Evolutionary conservation across 257 asterid genomes (phyloP).

Genomic region (Parsonsia alboflavescens): DNA sequence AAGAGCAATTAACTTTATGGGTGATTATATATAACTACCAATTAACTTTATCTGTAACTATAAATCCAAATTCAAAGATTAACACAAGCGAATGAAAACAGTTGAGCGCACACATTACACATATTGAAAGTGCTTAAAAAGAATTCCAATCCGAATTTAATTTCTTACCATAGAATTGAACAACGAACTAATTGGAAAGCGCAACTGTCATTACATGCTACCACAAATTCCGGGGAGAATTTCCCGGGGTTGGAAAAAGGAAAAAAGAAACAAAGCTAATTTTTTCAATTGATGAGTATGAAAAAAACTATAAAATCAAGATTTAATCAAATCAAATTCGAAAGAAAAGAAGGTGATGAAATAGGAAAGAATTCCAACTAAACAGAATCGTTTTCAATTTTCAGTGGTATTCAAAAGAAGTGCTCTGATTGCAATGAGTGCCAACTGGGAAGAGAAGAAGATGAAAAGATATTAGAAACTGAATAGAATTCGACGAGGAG

Average conservation of each 20-base stretch:
- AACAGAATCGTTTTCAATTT: neutral
- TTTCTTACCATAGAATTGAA: slow-evolving; percentile 20
- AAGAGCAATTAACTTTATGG: neutral
- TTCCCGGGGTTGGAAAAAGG: neutral
- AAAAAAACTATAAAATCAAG: neutral
- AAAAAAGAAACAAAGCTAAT: neutral
- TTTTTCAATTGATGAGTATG: slow-evolving; percentile 1
- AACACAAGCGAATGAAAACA: neutral
- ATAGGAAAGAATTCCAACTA: neutral
- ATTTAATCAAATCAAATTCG: neutral
- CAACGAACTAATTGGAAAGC: neutral
- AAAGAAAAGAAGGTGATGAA: neutral
- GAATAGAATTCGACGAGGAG: neutral
- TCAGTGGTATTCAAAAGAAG: neutral
- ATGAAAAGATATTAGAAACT: neutral
- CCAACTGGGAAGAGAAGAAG: neutral
- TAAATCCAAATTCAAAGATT: neutral
- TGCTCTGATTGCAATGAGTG: neutral
- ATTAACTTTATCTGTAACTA: neutral
- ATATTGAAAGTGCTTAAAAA: neutral
- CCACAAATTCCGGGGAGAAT: neutral
- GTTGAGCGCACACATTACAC: neutral
- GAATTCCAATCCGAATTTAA: neutral
- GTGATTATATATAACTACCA: neutral
- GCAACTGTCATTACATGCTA: neutral